Conservation (phyloP, 306 rosid species). For the Citrullus mucosospermus region DNA sequence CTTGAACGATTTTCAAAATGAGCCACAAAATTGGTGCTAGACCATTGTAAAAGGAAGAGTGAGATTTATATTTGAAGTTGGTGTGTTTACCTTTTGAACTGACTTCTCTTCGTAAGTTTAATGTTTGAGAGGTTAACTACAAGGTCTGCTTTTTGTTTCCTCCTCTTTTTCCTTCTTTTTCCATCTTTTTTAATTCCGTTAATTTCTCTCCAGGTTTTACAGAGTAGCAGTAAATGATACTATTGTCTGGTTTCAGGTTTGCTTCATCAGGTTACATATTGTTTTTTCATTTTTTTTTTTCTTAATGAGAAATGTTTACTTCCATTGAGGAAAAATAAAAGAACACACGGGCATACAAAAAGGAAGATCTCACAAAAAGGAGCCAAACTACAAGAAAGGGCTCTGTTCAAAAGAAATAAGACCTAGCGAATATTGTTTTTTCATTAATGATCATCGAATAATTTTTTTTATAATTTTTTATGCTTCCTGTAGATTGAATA, state of each 20-base stretch:
- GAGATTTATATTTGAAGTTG: background rate
- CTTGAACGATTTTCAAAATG: background rate
- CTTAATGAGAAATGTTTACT: too few species aligned
- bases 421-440: constrained; percentile 5
- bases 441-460: background rate
- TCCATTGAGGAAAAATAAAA: too few species aligned
- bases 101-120: background rate
- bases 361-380: too few species aligned
- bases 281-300: constrained; percentile 5
- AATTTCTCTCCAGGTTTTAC: constrained; percentile 49
- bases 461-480: background rate
- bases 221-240: constrained; percentile 60
- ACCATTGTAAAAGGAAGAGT: background rate
- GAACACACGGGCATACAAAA: too few species aligned
- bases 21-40: background rate
- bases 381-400: too few species aligned
- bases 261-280: constrained; percentile 83
- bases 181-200: background rate
- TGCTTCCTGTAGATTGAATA: background rate
- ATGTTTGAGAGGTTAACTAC: background rate
- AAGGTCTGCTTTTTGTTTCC: background rate
- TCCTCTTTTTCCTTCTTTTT: background rate
- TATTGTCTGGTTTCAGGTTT: constrained; percentile 97
- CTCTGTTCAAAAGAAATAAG: too few species aligned
- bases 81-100: background rate